Conservation (phyloP, 352 stramenopile species). For the Phytopythium sindhum region DNA sequence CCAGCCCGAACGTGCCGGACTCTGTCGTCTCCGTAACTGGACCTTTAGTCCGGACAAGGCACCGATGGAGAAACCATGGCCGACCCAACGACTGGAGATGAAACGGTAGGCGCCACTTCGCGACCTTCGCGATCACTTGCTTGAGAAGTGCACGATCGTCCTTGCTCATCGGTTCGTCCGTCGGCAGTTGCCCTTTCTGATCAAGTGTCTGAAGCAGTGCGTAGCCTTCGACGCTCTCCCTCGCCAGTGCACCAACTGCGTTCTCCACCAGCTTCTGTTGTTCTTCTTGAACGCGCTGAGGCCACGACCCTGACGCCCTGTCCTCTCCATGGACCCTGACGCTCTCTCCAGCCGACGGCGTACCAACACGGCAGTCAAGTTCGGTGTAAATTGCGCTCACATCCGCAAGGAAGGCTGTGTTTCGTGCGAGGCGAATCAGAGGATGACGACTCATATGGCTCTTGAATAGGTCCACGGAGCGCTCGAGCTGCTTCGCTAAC, state of each 20-base stretch:
- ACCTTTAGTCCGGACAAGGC: too few species aligned
- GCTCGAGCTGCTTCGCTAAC: neutral
- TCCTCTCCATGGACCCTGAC: neutral
- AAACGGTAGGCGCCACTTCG: too few species aligned
- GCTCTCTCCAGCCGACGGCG: neutral
- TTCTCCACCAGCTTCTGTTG: neutral
- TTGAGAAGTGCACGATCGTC: neutral
- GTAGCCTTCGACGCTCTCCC: neutral
- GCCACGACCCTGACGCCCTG: neutral
- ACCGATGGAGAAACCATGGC: neutral
- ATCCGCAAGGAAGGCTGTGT: neutral
- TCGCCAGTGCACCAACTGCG: neutral
- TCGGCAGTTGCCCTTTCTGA: neutral
- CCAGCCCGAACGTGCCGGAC: neutral
- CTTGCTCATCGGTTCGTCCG: neutral
- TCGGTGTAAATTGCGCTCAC: neutral
- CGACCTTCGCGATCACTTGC: neutral
- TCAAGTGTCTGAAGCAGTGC: neutral
- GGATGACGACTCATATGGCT: neutral
- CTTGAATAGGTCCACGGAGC: neutral
- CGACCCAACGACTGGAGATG: neutral
- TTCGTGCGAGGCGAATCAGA: neutral
- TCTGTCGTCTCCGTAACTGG: too few species aligned
- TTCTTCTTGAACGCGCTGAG: neutral
- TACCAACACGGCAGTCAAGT: neutral